Evolutionary conservation across 2,329 filamentous ascomycete species (phyloP).

Genomic region (Sclerotinia trifoliorum): DNA sequence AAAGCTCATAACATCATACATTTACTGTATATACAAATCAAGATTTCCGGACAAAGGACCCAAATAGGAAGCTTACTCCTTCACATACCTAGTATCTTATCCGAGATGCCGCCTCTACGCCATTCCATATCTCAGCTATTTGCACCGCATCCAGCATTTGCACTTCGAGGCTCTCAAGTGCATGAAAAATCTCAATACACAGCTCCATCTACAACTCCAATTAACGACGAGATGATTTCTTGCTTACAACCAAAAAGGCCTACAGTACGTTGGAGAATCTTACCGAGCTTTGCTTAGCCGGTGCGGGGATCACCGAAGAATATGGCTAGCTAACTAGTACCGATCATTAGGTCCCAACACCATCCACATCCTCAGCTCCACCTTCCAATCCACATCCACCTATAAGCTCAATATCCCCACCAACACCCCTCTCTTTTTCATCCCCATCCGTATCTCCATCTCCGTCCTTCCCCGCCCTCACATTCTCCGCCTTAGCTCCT

Average conservation of each 20-base stretch:
- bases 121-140: conserved; percentile 30
- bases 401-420: not conserved
- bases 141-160: conserved; percentile 26
- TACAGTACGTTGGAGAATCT: conserved; percentile 21
- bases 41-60: not conserved
- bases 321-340: not conserved
- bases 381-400: conserved; percentile 11
- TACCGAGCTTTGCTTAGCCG: not conserved
- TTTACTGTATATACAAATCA: not conserved
- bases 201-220: not conserved
- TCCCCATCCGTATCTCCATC: conserved; percentile 10
- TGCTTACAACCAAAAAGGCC: conserved; percentile 28
- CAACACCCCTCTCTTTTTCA: conserved; percentile 4
- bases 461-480: not conserved
- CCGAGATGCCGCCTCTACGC: conserved; percentile 19
- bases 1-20: not conserved
- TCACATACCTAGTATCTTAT: not conserved
- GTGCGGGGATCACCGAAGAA: not conserved
- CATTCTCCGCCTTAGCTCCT: not conserved
- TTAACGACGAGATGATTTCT: conserved; percentile 3
- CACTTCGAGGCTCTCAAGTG: not conserved
- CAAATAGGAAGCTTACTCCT: not conserved
- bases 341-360: conserved; percentile 5
- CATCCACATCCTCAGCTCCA: conserved; percentile 12
- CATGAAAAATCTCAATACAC: not conserved